These are phyloP conservation scores for Dictyostelium citrinum DNA, from an alignment of 78 protist genomes.

Conservation along the genomic window DNA sequence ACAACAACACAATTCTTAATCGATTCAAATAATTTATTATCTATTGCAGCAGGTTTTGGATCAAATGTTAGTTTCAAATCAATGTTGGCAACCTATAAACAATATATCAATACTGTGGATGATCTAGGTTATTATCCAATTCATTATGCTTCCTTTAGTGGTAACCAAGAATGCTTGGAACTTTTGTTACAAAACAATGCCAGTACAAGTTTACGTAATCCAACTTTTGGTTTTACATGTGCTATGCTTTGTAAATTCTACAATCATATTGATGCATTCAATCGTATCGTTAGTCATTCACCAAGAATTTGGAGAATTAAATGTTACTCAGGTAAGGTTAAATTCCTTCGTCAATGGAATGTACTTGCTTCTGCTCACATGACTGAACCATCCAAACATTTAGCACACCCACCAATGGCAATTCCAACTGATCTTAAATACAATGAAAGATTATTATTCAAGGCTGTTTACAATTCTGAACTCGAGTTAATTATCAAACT, in stretches of 20 bases:
- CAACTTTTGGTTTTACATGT: neutral
- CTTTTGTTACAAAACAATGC: neutral
- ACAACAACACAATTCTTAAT: neutral
- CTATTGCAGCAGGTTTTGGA: neutral
- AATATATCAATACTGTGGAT: neutral
- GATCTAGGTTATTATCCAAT: slow-evolving; percentile 13
- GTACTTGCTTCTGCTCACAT: neutral
- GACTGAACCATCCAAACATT: neutral
- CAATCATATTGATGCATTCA: neutral
- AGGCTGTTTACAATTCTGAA: neutral
- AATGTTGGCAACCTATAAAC: neutral
- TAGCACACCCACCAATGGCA: neutral
- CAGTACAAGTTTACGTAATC: neutral
- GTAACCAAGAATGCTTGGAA: neutral
- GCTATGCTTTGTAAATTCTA: neutral
- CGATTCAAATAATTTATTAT: neutral
- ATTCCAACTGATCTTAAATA: neutral
- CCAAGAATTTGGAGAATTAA: neutral
- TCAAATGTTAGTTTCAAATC: neutral
- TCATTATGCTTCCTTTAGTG: slow-evolving; percentile 20
- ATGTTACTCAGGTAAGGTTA: neutral
- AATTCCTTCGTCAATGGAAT: neutral
- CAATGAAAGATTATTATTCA: neutral
- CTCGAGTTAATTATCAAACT: neutral
- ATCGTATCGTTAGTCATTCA: neutral